Evolutionary conservation across 805 yeast genomes (phyloP), one percentile per base, ranked within the genome.

Genomic region (Schizosaccharomyces lindneri): DNA sequence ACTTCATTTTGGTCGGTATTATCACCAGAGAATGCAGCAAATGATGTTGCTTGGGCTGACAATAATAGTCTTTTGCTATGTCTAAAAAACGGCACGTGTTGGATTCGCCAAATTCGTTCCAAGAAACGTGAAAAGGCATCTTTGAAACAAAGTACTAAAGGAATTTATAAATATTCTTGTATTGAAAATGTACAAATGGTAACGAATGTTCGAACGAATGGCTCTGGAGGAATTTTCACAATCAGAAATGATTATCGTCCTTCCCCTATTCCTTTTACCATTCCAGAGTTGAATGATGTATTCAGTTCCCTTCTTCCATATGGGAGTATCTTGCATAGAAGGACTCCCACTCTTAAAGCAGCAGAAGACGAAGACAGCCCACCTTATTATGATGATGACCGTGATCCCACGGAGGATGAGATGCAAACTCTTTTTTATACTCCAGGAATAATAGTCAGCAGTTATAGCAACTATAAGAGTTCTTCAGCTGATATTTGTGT

Each of bases 61-160:
- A 85, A 83, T 66, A 94, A 94, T 0, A 80, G 85, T 0, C 69
- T 86, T 1, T 73, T 88, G 0, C 68, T 89, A 0, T 79, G 84
- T 64, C 83, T 93, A 0, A 70, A 74, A 24, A 80, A 81, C 60
- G 96, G 96, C 0, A 77, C 83, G 27, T 85, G 79, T 0, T 87
- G 65, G 77, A 72, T 5, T 64, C 68, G 62, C 65, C 75, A 63
- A 64, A 74, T 21, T 19, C 31, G 57, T 21, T 51, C 57, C 5
- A 51, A 51, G n/a, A 51, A 51, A 29, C 31, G 57, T 19, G 36
- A 51, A 24, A 46, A 46, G 39, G 19, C 41, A 19, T 32, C 41
- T 24, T 19, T 21, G 4, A 32, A 29, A 11, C 41, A 21, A 17
- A 24, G 31, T 76, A 70, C 64, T 66, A 76, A 63, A 63, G 67